phyloP scores from a whole-genome alignment of 495 filamentous ascomycete genomes.

The Staphylotrichum longicolle region DNA sequence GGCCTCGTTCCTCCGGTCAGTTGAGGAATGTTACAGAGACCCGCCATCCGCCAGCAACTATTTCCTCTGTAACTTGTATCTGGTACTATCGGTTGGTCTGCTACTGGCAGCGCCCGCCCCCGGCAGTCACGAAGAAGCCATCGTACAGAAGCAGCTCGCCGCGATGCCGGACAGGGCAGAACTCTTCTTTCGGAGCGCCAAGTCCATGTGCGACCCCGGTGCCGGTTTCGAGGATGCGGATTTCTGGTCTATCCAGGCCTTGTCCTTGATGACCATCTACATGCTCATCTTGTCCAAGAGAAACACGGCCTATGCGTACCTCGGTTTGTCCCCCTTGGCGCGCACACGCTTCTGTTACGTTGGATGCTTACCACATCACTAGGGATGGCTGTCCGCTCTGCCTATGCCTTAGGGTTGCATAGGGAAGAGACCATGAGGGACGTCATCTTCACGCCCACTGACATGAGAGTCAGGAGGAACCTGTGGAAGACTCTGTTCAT shows the following conservation, averaged over 20 bases:
- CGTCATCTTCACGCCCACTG: conserved; percentile 44
- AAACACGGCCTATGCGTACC: conserved; percentile 59
- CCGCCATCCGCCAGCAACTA: conserved; percentile 48
- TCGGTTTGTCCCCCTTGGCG: conserved; percentile 40
- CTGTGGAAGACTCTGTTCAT: conserved; percentile 62
- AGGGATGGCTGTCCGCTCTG: conserved; percentile 64
- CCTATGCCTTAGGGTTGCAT: conserved; percentile 60
- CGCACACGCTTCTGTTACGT: neutral
- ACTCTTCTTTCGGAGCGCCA: conserved; percentile 58
- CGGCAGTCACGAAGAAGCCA: conserved; percentile 45
- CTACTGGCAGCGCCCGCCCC: conserved; percentile 53
- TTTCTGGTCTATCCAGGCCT: conserved; percentile 62
- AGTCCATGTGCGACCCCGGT: conserved; percentile 51
- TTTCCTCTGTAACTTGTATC: conserved; percentile 55
- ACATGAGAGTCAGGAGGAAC: conserved; percentile 50
- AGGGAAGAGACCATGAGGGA: conserved; percentile 56
- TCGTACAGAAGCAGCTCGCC: conserved; percentile 51
- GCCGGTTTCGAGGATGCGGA: conserved; percentile 61
- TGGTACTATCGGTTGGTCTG: conserved; percentile 59
- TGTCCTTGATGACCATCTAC: conserved; percentile 60
- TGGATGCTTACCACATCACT: conserved; percentile 13
- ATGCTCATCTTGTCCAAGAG: conserved; percentile 56
- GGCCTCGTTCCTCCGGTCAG: conserved; percentile 44
- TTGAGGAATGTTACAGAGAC: conserved; percentile 54
- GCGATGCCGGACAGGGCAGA: conserved; percentile 53